Evolutionary conservation across 768 basidiomycete species (phyloP), one percentile per base, ranked within the genome.

Genomic region (Mycena maculata): DNA sequence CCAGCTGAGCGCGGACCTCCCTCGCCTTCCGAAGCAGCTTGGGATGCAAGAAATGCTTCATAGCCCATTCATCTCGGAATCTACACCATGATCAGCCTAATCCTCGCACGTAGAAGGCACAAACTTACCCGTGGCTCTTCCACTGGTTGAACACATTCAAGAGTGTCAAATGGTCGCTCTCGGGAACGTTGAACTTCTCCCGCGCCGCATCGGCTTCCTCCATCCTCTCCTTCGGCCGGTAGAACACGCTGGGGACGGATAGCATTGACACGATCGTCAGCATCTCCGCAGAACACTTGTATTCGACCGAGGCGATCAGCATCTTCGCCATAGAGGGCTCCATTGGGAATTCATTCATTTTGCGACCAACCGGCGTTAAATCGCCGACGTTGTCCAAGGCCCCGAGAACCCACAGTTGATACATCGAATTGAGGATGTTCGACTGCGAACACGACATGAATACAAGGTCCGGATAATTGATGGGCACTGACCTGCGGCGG

Each of bases 271-370:
- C 98, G 67, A 99, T 98, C 4, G 98, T 98, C 72, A 99, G 83
- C 94, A 99, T 98, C 82, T 99, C 97, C 9, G 87, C 82, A 15
- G 95, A 96, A 78, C 97, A 99, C 72, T 87, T 89, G 78, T 95
- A 95, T 38, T 98, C 96, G 69, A 97, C 95, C 4, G 93, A 94
- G 33, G 91, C 92, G 74, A 99, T 98, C 63, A 99, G 85, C 95
- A 99, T 99, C 84, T 99, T 99, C 25, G 95, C 96, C 89, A 99
- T 94, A 1, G 94, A 96, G 2, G 97, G 97, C 76, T 98, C 97
- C 96, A 99, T 99, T 4, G 98, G 98, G 80, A 99, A 99, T 74
- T 98, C 95, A 16, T 95, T 96, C 96, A 99, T 99, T 81, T 98
- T 98, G 59, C 93, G 88, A 8, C 98, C 98, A 60, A 90, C 86